Conservation (phyloP, 495 filamentous ascomycete species). For the Hyaloscypha bicolor region DNA sequence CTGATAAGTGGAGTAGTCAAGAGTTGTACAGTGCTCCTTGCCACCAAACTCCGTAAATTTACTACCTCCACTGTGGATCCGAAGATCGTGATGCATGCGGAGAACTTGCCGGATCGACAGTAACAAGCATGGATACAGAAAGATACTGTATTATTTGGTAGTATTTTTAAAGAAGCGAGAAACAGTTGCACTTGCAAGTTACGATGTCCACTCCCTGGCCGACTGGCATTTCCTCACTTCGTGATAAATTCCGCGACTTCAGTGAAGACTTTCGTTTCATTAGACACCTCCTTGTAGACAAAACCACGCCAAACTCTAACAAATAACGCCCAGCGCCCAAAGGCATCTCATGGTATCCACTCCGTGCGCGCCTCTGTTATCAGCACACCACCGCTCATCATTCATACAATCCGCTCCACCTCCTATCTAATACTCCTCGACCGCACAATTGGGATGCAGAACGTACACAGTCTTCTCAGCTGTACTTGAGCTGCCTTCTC, state of each 20-base stretch:
- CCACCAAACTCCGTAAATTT: too few species aligned
- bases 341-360: conserved; percentile 23
- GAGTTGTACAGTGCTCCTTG: too few species aligned
- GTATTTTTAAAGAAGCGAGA: too few species aligned
- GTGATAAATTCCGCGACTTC: background rate
- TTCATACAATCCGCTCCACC: conserved; percentile 12
- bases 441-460: conserved; percentile 89
- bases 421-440: conserved; percentile 58
- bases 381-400: conserved; percentile 11
- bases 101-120: too few species aligned
- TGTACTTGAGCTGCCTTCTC: conserved; percentile 45
- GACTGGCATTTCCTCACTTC: too few species aligned
- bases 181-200: too few species aligned
- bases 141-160: too few species aligned
- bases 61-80: too few species aligned
- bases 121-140: too few species aligned
- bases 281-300: background rate
- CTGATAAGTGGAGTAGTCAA: too few species aligned
- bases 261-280: conserved; percentile 1
- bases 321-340: conserved; percentile 20
- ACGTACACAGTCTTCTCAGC: conserved; percentile 74
- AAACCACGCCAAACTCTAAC: conserved; percentile 1
- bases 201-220: too few species aligned
- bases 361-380: background rate
- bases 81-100: too few species aligned